Conservation (phyloP, 169 alveolate genomes). For the Cryptosporidium ubiquitum region DNA sequence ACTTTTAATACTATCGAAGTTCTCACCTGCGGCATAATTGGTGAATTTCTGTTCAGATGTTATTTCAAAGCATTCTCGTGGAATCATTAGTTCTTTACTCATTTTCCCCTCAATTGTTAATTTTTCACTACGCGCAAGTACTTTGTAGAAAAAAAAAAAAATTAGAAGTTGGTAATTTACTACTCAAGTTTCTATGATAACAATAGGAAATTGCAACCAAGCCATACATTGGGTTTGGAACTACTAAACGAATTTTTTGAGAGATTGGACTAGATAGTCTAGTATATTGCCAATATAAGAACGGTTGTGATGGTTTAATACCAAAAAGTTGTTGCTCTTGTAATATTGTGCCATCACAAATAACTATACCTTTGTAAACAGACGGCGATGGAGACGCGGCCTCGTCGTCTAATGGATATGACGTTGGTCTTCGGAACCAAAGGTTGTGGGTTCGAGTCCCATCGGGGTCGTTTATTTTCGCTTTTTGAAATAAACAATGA, state of each 20-base stretch:
- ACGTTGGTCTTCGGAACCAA: constrained; percentile 98
- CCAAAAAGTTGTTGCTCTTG: background rate
- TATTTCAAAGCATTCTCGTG: constrained; percentile 22
- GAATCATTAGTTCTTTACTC: constrained; percentile 39
- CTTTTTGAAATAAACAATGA: background rate
- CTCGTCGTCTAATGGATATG: constrained; percentile 98
- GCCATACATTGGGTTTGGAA: background rate
- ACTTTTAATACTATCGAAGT: constrained; percentile 1
- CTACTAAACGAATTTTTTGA: no score
- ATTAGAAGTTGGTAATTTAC: background rate
- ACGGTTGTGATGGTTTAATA: background rate
- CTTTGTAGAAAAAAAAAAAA: background rate
- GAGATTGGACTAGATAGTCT: background rate
- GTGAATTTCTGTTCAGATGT: background rate
- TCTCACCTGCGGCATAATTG: constrained; percentile 6
- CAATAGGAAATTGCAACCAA: background rate
- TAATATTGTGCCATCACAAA: background rate
- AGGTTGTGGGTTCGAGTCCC: constrained; percentile 98
- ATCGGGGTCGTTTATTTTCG: constrained; percentile 65
- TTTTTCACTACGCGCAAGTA: background rate
- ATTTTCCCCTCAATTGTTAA: background rate
- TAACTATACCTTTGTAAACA: constrained; percentile 4
- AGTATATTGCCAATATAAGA: background rate
- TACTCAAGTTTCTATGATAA: no score
- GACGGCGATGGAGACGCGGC: constrained; percentile 78